Evolutionary conservation across 768 basidiomycete genomes (phyloP).

Genomic region (Hemileccinum impolitum): DNA sequence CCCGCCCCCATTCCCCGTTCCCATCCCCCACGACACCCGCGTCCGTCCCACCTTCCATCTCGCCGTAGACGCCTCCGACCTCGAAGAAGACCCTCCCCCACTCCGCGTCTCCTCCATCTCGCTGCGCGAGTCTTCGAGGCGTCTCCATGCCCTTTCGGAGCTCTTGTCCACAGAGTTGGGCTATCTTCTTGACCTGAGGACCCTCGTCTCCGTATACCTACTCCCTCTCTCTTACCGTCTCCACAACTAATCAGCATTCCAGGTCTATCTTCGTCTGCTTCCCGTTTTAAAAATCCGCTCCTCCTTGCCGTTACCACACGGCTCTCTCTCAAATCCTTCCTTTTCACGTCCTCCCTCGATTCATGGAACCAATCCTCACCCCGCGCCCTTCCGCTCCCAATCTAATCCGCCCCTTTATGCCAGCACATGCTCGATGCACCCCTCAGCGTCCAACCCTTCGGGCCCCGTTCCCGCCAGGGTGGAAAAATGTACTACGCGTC

Average conservation of each 20-base stretch:
- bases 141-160: constrained; percentile 79
- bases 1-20: background rate
- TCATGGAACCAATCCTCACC: constrained; percentile 40
- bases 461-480: constrained; percentile 16
- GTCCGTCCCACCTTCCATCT: constrained; percentile 15
- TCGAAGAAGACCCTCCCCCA: constrained; percentile 11
- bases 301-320: constrained; percentile 12
- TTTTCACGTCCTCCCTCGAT: constrained; percentile 37
- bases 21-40: background rate
- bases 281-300: constrained; percentile 41
- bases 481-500: constrained; percentile 38
- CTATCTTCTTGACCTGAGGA: constrained; percentile 76
- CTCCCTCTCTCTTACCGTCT: background rate
- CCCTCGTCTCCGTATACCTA: constrained; percentile 66
- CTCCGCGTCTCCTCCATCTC: background rate
- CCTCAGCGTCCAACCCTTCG: constrained; percentile 8
- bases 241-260: constrained; percentile 4
- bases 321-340: constrained; percentile 27
- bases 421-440: constrained; percentile 20
- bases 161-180: constrained; percentile 80
- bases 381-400: constrained; percentile 45
- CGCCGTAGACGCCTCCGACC: constrained; percentile 15
- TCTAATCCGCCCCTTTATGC: constrained; percentile 37
- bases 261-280: constrained; percentile 67
- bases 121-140: constrained; percentile 40